These are phyloP conservation scores for Sporothrix humicola DNA, from an alignment of 2,329 filamentous ascomycete genomes.

Conservation along the genomic window DNA sequence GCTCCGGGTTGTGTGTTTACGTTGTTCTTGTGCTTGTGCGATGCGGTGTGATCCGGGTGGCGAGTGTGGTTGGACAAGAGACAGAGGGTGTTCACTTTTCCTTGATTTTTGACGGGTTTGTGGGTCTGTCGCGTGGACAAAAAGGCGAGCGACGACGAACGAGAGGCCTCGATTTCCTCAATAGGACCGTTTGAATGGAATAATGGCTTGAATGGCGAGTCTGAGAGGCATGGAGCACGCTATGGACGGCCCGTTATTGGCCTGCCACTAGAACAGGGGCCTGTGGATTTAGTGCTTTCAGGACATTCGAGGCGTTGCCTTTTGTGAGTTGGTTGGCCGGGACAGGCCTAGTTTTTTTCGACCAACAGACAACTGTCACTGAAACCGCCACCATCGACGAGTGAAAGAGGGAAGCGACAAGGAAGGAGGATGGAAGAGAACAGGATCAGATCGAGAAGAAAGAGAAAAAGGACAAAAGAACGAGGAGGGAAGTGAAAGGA, in stretches of 20 bases:
- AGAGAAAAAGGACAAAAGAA: conserved; percentile 5
- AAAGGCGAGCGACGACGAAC: background rate
- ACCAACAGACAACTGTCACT: background rate
- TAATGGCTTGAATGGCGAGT: background rate
- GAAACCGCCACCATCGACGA: background rate
- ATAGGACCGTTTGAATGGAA: background rate
- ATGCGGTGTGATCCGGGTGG: background rate
- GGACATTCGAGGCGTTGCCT: background rate
- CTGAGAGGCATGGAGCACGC: background rate
- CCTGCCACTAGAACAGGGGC: background rate
- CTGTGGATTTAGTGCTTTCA: background rate
- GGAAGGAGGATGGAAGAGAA: background rate
- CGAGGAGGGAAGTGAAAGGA: background rate
- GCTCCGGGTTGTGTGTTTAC: background rate
- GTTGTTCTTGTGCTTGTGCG: background rate
- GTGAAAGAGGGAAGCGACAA: too few relatives aligned
- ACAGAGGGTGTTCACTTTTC: background rate
- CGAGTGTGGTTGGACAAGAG: background rate
- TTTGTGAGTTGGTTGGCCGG: conserved; percentile 5
- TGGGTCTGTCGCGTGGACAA: background rate
- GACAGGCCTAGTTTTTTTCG: background rate
- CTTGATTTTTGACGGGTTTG: background rate
- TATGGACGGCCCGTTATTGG: conserved; percentile 20
- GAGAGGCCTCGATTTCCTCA: conserved; percentile 13
- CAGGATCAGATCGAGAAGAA: background rate